A percentile compares a stretch with the other conserved stretches of the same genome.
phyloP scores from a whole-genome alignment of 2,329 filamentous ascomycete species.

The Colletotrichum shisoi region DNA sequence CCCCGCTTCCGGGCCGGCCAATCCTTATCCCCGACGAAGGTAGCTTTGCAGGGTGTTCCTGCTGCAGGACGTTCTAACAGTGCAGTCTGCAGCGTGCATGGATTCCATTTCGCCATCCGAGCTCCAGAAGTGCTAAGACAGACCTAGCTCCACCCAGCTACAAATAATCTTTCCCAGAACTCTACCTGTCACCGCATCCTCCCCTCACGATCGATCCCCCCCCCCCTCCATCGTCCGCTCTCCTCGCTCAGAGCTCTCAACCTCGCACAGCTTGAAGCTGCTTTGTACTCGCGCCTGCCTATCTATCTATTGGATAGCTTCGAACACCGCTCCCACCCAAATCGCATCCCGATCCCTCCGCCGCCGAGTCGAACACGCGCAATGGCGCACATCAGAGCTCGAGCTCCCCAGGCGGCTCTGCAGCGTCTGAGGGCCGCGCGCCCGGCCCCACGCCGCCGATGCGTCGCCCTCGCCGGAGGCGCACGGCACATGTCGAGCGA shows the following conservation, averaged over 20 bases:
- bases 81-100: constrained; percentile 10
- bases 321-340: neutral
- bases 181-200: neutral
- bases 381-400: constrained; percentile 49
- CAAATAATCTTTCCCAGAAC: constrained; percentile 24
- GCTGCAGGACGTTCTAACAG: constrained; percentile 26
- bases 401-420: constrained; percentile 46
- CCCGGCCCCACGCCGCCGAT: constrained; percentile 35
- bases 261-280: constrained; percentile 4
- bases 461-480: constrained; percentile 31
- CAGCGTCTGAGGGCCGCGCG: constrained; percentile 44
- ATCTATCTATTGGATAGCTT: constrained; percentile 1
- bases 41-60: constrained; percentile 22
- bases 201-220: constrained; percentile 1
- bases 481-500: constrained; percentile 42
- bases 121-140: constrained; percentile 38
- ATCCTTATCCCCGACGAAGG: constrained; percentile 39
- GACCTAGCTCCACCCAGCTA: constrained; percentile 30
- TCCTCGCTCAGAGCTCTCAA: constrained; percentile 5
- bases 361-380: constrained; percentile 20
- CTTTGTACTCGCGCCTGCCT: neutral
- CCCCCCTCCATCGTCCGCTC: neutral
- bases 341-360: neutral
- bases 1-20: constrained; percentile 37
- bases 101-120: constrained; percentile 35